A percentile compares a stretch with the other conserved stretches of the same genome.
Conservation (phyloP, 179 eudicot genomes). For the Drosera spatulata region DNA sequence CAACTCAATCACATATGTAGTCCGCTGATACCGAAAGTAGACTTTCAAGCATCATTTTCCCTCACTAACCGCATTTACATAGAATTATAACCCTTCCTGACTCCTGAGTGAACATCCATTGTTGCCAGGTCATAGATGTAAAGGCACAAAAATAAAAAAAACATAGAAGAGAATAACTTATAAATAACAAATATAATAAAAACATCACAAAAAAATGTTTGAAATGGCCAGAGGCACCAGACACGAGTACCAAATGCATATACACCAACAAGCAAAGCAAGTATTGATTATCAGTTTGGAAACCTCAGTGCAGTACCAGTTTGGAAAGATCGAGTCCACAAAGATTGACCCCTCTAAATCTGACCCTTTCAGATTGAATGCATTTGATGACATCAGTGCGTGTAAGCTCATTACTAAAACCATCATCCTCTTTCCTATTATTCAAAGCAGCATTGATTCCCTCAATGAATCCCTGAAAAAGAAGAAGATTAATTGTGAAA, state of each 20-base stretch:
- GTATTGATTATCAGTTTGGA: too few relatives aligned
- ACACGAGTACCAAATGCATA: background rate
- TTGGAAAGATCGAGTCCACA: constrained; percentile 95
- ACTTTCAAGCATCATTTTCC: too few relatives aligned
- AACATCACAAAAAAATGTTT: background rate
- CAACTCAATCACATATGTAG: too few relatives aligned
- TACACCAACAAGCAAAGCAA: background rate
- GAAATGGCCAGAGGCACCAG: background rate
- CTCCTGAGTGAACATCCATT: too few relatives aligned
- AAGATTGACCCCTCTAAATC: constrained; percentile 84
- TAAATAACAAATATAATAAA: too few relatives aligned
- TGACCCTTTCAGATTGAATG: constrained; percentile 80
- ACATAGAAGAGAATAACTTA: too few relatives aligned
- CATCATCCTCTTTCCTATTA: constrained; percentile 65
- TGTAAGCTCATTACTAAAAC: constrained; percentile 55
- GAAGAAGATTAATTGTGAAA: background rate
- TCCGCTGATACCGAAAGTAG: too few relatives aligned
- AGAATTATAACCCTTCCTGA: too few relatives aligned
- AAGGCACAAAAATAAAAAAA: too few relatives aligned
- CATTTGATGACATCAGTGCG: constrained; percentile 84
- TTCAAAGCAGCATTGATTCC: constrained; percentile 44
- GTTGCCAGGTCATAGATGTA: too few relatives aligned
- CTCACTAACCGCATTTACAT: too few relatives aligned
- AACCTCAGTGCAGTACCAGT: too few relatives aligned
- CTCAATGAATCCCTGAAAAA: constrained; percentile 60